Evolutionary conservation across 768 basidiomycete genomes (phyloP).

Genomic region (Cantharellus cinnabarinus): DNA sequence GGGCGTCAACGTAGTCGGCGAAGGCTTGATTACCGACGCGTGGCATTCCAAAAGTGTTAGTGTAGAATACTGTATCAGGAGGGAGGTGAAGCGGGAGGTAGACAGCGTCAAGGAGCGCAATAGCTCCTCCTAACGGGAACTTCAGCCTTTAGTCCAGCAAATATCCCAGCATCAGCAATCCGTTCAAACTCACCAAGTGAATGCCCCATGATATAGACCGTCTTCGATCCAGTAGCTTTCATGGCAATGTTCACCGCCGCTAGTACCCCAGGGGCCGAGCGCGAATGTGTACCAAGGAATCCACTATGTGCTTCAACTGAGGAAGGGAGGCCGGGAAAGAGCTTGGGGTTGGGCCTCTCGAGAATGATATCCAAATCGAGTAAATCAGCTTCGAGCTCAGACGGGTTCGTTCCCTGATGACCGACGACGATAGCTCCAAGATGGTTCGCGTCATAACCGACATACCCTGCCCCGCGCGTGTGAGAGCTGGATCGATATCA

Average conservation of each 20-base stretch:
- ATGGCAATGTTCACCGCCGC: slow-evolving; percentile 15
- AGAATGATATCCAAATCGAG: slow-evolving; percentile 28
- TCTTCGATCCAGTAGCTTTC: slow-evolving; percentile 8
- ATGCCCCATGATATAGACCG: slow-evolving; percentile 19
- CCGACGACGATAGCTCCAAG: not conserved
- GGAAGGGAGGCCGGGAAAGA: slow-evolving; percentile 35
- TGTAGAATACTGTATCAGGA: slow-evolving; percentile 1
- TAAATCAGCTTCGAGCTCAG: slow-evolving; percentile 17
- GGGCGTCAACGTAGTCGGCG: slow-evolving; percentile 26
- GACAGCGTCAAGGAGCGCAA: not conserved
- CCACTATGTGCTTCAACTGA: slow-evolving; percentile 28
- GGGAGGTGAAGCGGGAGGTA: slow-evolving; percentile 5
- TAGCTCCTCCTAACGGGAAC: not conserved
- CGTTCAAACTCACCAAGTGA: slow-evolving; percentile 13
- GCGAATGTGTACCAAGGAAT: slow-evolving; percentile 15
- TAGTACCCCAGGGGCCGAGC: slow-evolving; percentile 14
- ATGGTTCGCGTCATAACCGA: not conserved
- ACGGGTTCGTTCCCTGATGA: not conserved
- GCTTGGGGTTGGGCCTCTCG: slow-evolving; percentile 21
- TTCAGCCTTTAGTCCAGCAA: no score
- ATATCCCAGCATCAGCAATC: no score
- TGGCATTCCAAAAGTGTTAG: slow-evolving; percentile 3
- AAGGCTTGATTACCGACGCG: slow-evolving; percentile 21
- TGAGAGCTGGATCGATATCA: not conserved
- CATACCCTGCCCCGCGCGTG: not conserved